Base-by-base conservation (phyloP, 352 stramenopile genomes). In the Peronosclerospora sorghi region DNA sequence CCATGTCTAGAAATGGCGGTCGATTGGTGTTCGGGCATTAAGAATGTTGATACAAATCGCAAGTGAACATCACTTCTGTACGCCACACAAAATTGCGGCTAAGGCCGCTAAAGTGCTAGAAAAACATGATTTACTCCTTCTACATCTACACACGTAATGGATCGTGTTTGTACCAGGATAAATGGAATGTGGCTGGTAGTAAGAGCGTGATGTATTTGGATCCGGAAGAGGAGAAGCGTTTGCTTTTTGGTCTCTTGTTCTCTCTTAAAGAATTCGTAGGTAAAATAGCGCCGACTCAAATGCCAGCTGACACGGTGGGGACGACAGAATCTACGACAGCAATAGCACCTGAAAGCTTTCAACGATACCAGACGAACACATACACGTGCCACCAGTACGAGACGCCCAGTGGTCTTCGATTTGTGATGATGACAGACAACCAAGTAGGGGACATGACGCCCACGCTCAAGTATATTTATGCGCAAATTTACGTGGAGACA, bases 361-460 rank as follows among this genome's bases (percentile, higher is more conserved):
- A 93, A 43, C 62, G 79, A 17, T 92, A 80, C 50, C 83, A 93
- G 52, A 95, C 86, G 5, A 80, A 86, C 51, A 51, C 73, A 41
- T 96, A 94, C 64, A 95, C 82, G 32, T 86, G 89, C 21, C 86
- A 96, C 51, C 75, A 95, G 54, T 95, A 95, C 42, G 85, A 96
- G 64, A 93, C 86, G 35, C 65, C 74, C 30, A 94, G 78, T 27
- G 85, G 86, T 1, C 48, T 95, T 35, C 76, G 85, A 29, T 95
- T 96, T 54, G 71, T 96, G 19, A 79, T 96, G 40, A 85, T 93
- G 60, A 95, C 82, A 21, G 86, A 95, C 63, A 94, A 86, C 48
- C 67, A 83, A 18, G 69, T 69, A 4, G 83, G 83, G 24, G 82
- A 95, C 35, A 60, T 96, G 41, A 81, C 72, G 37, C 55, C 67